These are phyloP conservation scores for Tetragonia tetragonoides DNA, from an alignment of 148 eudicot species.

Conservation along the genomic window DNA sequence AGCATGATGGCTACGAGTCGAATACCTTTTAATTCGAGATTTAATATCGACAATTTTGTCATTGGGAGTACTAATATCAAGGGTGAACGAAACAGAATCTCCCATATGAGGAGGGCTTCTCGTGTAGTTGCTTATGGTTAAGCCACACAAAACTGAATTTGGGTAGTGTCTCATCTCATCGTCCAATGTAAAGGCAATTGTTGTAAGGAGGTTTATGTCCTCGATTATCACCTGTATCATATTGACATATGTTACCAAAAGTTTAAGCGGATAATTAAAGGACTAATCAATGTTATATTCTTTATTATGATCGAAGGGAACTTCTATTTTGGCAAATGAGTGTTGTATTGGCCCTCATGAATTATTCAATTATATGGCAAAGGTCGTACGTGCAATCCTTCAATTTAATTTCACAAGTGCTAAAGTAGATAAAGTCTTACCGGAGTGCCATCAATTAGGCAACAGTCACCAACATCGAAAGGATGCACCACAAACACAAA, in stretches of 20 bases:
- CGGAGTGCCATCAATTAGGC: conserved; percentile 14
- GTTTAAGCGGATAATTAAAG: too few relatives aligned
- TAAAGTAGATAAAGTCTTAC: not conserved
- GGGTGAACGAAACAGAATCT: conserved; percentile 14
- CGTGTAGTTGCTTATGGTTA: conserved; percentile 21
- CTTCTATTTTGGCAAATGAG: too few relatives aligned
- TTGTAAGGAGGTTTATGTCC: conserved; percentile 17
- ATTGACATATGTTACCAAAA: not conserved
- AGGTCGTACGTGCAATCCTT: not conserved
- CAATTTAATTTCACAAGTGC: not conserved
- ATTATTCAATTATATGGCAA: too few relatives aligned
- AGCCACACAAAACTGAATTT: conserved; percentile 7
- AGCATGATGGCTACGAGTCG: too few relatives aligned
- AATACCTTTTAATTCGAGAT: not conserved
- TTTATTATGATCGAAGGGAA: too few relatives aligned
- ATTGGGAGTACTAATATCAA: not conserved
- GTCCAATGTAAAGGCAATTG: conserved; percentile 18
- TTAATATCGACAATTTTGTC: not conserved
- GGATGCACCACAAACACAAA: conserved; percentile 28
- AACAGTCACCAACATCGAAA: conserved; percentile 31
- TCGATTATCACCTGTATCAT: conserved; percentile 20
- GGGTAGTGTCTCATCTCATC: conserved; percentile 23
- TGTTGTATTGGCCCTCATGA: too few relatives aligned
- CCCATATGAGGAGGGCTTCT: conserved; percentile 25
- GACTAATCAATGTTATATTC: too few relatives aligned